Conservation (phyloP, 306 rosid species). For the Pterocarpus santalinus region DNA sequence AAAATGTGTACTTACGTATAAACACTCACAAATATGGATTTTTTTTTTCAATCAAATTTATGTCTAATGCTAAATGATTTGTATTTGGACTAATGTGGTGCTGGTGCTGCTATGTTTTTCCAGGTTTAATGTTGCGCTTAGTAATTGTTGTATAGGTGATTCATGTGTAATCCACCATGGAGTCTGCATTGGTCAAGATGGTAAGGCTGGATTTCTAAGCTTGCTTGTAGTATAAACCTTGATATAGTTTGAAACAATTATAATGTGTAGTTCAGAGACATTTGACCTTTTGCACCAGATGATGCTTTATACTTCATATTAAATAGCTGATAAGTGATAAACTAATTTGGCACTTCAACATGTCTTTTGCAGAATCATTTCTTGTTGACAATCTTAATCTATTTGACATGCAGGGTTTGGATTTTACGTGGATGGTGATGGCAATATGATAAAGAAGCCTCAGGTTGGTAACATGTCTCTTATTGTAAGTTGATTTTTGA, state of each 20-base stretch:
- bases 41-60: constrained; percentile 11
- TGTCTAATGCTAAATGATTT: constrained; percentile 33
- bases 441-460: constrained; percentile 87
- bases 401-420: constrained; percentile 77
- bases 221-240: constrained; percentile 27
- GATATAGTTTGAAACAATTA: constrained; percentile 27
- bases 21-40: background rate
- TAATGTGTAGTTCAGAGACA: background rate
- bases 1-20: background rate
- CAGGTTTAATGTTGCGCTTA: constrained; percentile 82
- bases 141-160: constrained; percentile 85
- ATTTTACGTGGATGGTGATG: constrained; percentile 77
- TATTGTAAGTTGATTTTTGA: constrained; percentile 13
- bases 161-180: constrained; percentile 87
- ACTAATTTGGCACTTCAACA: constrained; percentile 22
- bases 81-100: constrained; percentile 19
- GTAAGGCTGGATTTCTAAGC: constrained; percentile 55
- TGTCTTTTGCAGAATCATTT: constrained; percentile 20
- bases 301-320: background rate
- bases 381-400: constrained; percentile 22
- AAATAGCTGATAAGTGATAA: constrained; percentile 18
- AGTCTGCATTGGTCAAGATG: constrained; percentile 96
- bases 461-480: constrained; percentile 66
- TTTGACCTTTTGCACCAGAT: constrained; percentile 3
- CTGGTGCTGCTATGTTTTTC: constrained; percentile 38